A percentile compares a stretch with the other conserved stretches of the same genome.
Evolutionary conservation across 352 stramenopile species (phyloP).

Genomic region (Globisporangium paroecandrum): DNA sequence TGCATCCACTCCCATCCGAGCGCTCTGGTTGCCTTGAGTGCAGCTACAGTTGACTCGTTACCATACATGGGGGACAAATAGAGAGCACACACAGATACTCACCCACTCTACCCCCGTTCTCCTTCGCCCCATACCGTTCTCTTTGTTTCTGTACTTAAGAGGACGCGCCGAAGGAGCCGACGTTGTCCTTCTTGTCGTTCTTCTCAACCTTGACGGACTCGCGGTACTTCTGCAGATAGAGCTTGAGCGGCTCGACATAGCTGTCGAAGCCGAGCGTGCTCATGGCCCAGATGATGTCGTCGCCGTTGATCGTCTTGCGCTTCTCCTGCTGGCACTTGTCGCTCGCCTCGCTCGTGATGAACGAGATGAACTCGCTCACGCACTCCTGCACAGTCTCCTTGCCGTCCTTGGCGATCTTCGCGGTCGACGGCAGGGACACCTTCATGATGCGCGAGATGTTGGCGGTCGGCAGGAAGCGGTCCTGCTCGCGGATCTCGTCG

Average conservation of each 20-base stretch:
- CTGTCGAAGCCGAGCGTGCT: constrained; percentile 99
- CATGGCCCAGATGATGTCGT: constrained; percentile 99
- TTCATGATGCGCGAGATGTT: constrained; percentile 99
- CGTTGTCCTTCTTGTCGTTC: constrained; percentile 90
- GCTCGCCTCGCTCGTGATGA: constrained; percentile 98
- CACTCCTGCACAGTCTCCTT: constrained; percentile 99
- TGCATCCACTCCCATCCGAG: not conserved
- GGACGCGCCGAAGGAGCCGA: constrained; percentile 80
- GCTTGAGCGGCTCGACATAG: constrained; percentile 98
- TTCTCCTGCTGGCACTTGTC: constrained; percentile 99
- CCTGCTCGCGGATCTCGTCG: constrained; percentile 93
- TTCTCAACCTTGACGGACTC: constrained; percentile 92
- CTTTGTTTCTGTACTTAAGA: constrained; percentile 33
- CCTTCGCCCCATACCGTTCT: not conserved
- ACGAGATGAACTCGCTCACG: constrained; percentile 99
- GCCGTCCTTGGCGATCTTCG: constrained; percentile 99
- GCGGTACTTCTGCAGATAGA: constrained; percentile 98
- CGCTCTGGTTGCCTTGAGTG: not conserved
- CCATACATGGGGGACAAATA: constrained; percentile 4
- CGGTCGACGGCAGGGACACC: constrained; percentile 95
- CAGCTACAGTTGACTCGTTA: constrained; percentile 12
- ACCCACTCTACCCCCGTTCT: not conserved
- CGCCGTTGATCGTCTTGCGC: constrained; percentile 99
- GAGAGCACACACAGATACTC: not conserved
- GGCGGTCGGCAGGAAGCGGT: constrained; percentile 98